A percentile compares a stretch with the other conserved stretches of the same genome.
Conservation (phyloP, 495 filamentous ascomycete species). For the Xylaria sp. region DNA sequence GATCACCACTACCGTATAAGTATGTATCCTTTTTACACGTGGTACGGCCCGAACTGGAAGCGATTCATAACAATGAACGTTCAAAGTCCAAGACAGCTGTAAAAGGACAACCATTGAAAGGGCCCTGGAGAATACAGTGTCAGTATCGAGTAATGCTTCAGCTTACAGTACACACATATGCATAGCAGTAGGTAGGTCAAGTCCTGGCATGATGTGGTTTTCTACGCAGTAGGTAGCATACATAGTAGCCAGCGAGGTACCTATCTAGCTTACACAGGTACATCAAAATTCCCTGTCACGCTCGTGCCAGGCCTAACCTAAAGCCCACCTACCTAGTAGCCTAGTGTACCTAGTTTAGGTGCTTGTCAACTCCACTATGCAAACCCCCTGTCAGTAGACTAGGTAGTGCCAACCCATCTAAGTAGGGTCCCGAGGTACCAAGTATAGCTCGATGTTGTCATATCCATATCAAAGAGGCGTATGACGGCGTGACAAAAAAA, state of each 20-base stretch:
- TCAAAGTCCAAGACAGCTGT: not conserved
- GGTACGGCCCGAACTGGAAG: not conserved
- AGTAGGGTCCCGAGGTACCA: conserved; percentile 5
- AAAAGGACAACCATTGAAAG: not conserved
- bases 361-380: conserved; percentile 3
- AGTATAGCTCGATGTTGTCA: conserved; percentile 17
- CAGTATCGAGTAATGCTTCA: not conserved
- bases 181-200: too few species aligned
- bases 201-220: not conserved
- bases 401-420: not conserved
- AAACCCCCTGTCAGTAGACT: not conserved
- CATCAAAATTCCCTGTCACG: not conserved
- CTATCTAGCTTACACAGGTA: not conserved
- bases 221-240: not conserved
- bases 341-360: not conserved
- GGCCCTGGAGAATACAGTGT: not conserved
- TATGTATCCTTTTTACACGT: not conserved
- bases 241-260: not conserved
- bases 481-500: conserved; percentile 8
- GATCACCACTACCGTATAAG: too few species aligned
- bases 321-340: not conserved
- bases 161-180: too few species aligned
- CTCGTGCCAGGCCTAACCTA: not conserved
- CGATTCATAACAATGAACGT: not conserved
- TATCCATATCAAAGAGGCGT: conserved; percentile 1